phyloP scores from a whole-genome alignment of 192 early-diverging fungal species.

The Backusella sp. region DNA sequence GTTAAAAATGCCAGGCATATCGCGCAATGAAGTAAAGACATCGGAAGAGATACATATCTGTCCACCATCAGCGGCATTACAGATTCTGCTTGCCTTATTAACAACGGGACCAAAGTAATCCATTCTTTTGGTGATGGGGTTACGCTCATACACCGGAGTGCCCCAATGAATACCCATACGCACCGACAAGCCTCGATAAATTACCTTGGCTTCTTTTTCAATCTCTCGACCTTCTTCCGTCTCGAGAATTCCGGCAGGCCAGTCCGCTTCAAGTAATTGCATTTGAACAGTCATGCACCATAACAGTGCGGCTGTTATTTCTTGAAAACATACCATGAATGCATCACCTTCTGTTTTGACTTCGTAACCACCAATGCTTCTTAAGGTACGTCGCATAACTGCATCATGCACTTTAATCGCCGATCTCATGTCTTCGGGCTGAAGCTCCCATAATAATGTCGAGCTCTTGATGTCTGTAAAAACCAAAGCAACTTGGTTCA shows the following conservation, averaged over 20 bases:
- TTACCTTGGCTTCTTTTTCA: slow-evolving; percentile 57
- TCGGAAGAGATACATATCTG: slow-evolving; percentile 88
- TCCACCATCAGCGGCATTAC: slow-evolving; percentile 84
- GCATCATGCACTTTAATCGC: slow-evolving; percentile 86
- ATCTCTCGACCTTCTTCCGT: slow-evolving; percentile 74
- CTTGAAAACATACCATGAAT: slow-evolving; percentile 91
- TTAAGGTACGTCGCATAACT: slow-evolving; percentile 79
- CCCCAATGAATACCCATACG: slow-evolving; percentile 96
- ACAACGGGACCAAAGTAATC: slow-evolving; percentile 97
- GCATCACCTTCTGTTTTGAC: slow-evolving; percentile 96
- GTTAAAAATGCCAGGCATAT: slow-evolving; percentile 30
- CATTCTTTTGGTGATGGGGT: slow-evolving; percentile 89
- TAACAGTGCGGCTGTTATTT: slow-evolving; percentile 72
- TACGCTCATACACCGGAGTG: slow-evolving; percentile 79
- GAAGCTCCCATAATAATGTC: slow-evolving; percentile 88
- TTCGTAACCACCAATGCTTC: slow-evolving; percentile 86
- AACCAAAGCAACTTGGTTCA: slow-evolving; percentile 79
- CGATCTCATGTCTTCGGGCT: slow-evolving; percentile 77
- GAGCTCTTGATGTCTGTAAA: slow-evolving; percentile 97
- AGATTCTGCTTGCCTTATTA: slow-evolving; percentile 82
- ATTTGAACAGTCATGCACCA: slow-evolving; percentile 90
- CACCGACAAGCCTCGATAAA: slow-evolving; percentile 86
- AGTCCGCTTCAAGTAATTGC: slow-evolving; percentile 77
- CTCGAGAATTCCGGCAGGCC: slow-evolving; percentile 84
- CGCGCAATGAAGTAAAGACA: slow-evolving; percentile 42